Percentiles rank a stretch among this genome's conserved stretches.
Evolutionary conservation across 331 rosid genomes (phyloP).

Genomic region (Telfairia occidentalis): DNA sequence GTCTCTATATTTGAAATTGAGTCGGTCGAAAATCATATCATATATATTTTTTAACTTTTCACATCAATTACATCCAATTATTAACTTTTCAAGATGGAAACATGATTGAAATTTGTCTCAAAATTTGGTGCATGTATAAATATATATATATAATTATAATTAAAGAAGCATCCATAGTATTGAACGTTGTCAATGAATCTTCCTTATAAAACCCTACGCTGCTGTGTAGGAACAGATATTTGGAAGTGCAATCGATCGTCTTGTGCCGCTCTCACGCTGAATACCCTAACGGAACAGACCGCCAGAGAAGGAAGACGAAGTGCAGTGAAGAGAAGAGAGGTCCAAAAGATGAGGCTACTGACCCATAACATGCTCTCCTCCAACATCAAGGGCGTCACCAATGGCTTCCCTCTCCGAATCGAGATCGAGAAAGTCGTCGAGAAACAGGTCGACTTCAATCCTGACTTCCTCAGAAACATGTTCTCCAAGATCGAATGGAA

Average conservation of each 20-base stretch:
- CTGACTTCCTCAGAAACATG: conserved; percentile 51
- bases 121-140: no score
- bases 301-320: background rate
- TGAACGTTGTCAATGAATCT: no score
- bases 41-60: no score
- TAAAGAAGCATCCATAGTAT: no score
- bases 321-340: background rate
- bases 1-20: no score
- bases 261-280: background rate
- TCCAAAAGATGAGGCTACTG: conserved; percentile 48
- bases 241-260: background rate
- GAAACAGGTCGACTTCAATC: conserved; percentile 49
- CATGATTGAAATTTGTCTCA: no score
- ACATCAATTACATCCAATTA: no score
- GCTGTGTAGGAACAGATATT: background rate
- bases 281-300: background rate
- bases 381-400: conserved; percentile 62
- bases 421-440: conserved; percentile 53
- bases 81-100: no score
- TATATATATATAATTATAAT: no score
- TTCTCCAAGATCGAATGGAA: conserved; percentile 71
- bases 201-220: background rate
- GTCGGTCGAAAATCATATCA: no score
- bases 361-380: conserved; percentile 89
- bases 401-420: conserved; percentile 66